Base-by-base conservation (phyloP, 106 monocot genomes). In the Dendrobium huoshanense region DNA sequence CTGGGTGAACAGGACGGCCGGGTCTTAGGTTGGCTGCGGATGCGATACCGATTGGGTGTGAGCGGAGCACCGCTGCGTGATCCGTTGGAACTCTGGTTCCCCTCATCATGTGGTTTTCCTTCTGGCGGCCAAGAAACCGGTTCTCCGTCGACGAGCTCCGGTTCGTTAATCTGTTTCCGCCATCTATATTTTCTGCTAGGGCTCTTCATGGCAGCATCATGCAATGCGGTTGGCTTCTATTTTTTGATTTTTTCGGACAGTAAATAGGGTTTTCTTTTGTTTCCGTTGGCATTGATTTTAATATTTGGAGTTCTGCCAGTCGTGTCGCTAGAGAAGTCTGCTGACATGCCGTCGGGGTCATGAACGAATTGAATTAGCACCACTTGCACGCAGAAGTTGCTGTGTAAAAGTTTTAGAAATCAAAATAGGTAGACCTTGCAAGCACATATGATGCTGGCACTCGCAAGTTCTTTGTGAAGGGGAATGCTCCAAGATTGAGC, bases 111-210 rank as follows among this genome's bases (percentile, higher is more conserved):
- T 99, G 95, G 98, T 86, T 93, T 75, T 82, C 90, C 44, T 95
- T 99, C 84, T 99, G 88, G 95, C 91, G 95, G 83, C 82, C 95
- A 72, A 89, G 92, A 87, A 92, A 99, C 80, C 91, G 98, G 16
- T 95, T 99, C 87, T 91, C 98, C 65, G 43, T 99, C 31, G 98
- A 99, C 27, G 95, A 99, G 79, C 98, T 99, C 44, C 87, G 89
- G 98, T 99, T 72, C 11, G 82, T 83, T 72, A 29, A 0, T 58
- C 45, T 80, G 20, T 51, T 49, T 10, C 40, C 18, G 16, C 18
- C 40, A 59, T 74, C 17, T 67, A 24, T 11, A 4, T 41, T 64
- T 10, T 41, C 74, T 77, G 29, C 9, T 67, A 51, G n/a, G 55
- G 55, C 5, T 55, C 3, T 70, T 37, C 37, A 24, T 16, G 13